phyloP scores from a whole-genome alignment of 2,329 filamentous ascomycete species.

The Atkinsonella hypoxylon region DNA sequence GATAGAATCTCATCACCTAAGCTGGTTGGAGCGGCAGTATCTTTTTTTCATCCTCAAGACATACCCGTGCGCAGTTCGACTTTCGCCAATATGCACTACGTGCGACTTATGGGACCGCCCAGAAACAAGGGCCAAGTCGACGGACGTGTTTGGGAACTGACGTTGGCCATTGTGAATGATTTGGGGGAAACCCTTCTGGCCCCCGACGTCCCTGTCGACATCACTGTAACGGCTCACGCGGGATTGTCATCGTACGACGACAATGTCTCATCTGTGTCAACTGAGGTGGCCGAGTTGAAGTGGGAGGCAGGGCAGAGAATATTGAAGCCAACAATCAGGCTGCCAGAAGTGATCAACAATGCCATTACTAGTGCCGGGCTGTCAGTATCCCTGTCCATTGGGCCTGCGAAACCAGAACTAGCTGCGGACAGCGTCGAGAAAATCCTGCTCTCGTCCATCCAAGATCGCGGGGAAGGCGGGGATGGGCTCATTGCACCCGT shows the following conservation, averaged over 20 bases:
- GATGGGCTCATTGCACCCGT: conserved; percentile 32
- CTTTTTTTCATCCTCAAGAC: neutral
- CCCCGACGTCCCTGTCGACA: conserved; percentile 30
- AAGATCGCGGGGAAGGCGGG: conserved; percentile 11
- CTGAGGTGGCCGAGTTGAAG: conserved; percentile 16
- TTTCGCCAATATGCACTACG: conserved; percentile 41
- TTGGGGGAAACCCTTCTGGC: conserved; percentile 42
- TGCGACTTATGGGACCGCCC: conserved; percentile 39
- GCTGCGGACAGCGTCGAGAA: conserved; percentile 16
- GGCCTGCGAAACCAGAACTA: conserved; percentile 11
- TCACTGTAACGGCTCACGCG: conserved; percentile 25
- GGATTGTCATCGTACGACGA: conserved; percentile 10
- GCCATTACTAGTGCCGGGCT: conserved; percentile 13
- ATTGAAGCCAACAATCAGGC: conserved; percentile 21
- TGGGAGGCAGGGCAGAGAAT: conserved; percentile 27
- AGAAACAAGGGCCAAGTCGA: conserved; percentile 19
- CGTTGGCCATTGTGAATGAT: conserved; percentile 45
- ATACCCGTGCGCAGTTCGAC: neutral
- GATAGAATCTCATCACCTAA: neutral
- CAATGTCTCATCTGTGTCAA: conserved; percentile 13
- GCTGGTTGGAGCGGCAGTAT: neutral
- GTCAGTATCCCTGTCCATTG: conserved; percentile 18
- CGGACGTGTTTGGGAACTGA: conserved; percentile 25
- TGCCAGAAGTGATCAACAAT: conserved; percentile 16
- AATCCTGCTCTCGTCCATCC: conserved; percentile 14